Base-by-base conservation (phyloP, 1,284 basidiomycete genomes). In the Cystobasidiaceae sp. region DNA sequence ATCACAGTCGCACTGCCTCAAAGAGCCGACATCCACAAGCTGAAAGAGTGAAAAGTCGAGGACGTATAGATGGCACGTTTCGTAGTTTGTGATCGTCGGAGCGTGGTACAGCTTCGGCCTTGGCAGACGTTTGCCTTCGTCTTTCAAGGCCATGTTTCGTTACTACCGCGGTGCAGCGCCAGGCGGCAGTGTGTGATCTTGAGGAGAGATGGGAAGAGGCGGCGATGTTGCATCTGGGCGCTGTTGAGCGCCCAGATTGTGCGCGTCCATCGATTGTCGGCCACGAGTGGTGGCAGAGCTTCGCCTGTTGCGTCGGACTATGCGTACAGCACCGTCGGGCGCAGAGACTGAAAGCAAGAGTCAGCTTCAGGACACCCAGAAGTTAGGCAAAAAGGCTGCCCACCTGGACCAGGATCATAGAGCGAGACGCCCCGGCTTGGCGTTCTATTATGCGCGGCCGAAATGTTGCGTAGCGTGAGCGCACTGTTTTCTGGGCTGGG, bases 291-390 rank as follows among this genome's bases (percentile, higher is more conserved):
- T 52, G 2, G 46, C 33, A 8, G 61, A 64, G 28, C 41, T 55
- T 25, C 61, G 11, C 6, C 61, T 39, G 39, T 64, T 55, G 51
- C 61, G 61, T 43, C 56, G 52, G n/a, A 64, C 61, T 23, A 56
- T 50, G n/a, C 61, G 61, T 23, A 64, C 61, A 37, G 61, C 61
- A 13, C 61, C 61, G n/a, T 56, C 61, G 30, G 61, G 51, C 3
- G 51, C 52, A 27, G 61, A 64, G 9, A 64, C 61, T 62, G 17
- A 4, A 2, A 51, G 19, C 23, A 3, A 19, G 13, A 6, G 11
- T 23, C 41, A 13, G 52, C 44, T 34, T 37, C n/a, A 13, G 2
- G n/a, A 39, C n/a, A n/a, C n/a, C 13, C 13, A 7, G 6, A 13
- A 28, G 7, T 32, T 13, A 23, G 15, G 15, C n/a, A 43, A 4